Conservation (phyloP, 116 monocot genomes). For the Cymodocea nodosa region DNA sequence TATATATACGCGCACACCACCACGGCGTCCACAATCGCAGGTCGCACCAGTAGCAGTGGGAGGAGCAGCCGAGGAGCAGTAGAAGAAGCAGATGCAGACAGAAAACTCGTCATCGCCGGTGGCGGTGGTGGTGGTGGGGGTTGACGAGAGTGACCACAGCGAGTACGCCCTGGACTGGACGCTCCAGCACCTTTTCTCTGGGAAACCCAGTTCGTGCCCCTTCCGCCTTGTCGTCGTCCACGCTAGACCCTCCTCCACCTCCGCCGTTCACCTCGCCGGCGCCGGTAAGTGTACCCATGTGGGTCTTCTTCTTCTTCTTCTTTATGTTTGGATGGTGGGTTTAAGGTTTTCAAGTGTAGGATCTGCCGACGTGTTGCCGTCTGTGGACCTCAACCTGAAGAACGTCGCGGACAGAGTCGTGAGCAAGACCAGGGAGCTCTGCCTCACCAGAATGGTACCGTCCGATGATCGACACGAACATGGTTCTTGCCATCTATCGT, state of each 20-base stretch:
- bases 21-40: no score
- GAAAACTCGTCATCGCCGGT: not conserved
- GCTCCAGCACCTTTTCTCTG: constrained; percentile 45
- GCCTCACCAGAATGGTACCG: not conserved
- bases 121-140: constrained; percentile 50
- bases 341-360: constrained; percentile 7
- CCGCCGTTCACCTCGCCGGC: constrained; percentile 44
- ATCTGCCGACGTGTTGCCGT: constrained; percentile 33
- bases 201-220: not conserved
- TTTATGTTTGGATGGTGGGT: not conserved
- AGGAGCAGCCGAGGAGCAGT: no score
- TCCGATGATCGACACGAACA: not conserved
- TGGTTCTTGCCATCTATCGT: not conserved
- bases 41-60: no score
- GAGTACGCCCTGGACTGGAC: constrained; percentile 71
- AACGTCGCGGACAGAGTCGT: constrained; percentile 22
- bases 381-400: constrained; percentile 34
- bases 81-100: no score
- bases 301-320: not conserved
- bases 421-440: constrained; percentile 34
- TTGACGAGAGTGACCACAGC: constrained; percentile 85
- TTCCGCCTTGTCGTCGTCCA: constrained; percentile 51
- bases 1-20: no score
- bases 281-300: not conserved
- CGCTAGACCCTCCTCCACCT: constrained; percentile 40